These are phyloP conservation scores for Raphidocelis subcapitata DNA, from an alignment of 139 green algal genomes.

Conservation along the genomic window DNA sequence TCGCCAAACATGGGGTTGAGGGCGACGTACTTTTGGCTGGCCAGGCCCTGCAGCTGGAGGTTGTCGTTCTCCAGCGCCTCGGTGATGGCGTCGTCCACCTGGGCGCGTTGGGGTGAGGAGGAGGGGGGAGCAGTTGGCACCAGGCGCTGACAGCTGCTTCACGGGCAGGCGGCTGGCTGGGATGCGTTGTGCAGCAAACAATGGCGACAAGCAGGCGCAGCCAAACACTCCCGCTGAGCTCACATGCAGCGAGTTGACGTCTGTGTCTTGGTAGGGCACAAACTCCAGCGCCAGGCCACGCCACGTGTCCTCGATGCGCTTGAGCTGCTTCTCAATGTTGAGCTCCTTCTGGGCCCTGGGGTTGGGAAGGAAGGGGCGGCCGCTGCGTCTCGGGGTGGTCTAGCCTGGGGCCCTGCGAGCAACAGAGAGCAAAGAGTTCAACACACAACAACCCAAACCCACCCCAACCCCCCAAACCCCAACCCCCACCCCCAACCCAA, in stretches of 20 bases:
- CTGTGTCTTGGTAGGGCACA: slow-evolving; percentile 52
- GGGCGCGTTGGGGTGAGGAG: too few species aligned
- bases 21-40: slow-evolving; percentile 84
- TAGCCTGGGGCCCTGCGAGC: too few species aligned
- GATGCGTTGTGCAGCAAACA: too few species aligned
- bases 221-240: too few species aligned
- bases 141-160: too few species aligned
- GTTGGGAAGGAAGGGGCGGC: neutral
- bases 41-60: slow-evolving; percentile 88
- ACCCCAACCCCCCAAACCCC: too few species aligned
- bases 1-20: slow-evolving; percentile 88
- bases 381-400: neutral
- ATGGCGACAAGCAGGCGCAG: too few species aligned
- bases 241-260: slow-evolving; percentile 56
- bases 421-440: too few species aligned
- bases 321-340: slow-evolving; percentile 80
- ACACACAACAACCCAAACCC: too few species aligned
- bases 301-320: slow-evolving; percentile 91
- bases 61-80: slow-evolving; percentile 89
- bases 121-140: too few species aligned
- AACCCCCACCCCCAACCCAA: too few species aligned
- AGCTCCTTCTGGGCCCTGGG: slow-evolving; percentile 83
- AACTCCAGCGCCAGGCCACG: slow-evolving; percentile 65
- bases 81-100: slow-evolving; percentile 68
- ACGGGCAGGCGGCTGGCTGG: too few species aligned